Conservation (phyloP, 2,329 filamentous ascomycete species). For the Beauveria caledonica region DNA sequence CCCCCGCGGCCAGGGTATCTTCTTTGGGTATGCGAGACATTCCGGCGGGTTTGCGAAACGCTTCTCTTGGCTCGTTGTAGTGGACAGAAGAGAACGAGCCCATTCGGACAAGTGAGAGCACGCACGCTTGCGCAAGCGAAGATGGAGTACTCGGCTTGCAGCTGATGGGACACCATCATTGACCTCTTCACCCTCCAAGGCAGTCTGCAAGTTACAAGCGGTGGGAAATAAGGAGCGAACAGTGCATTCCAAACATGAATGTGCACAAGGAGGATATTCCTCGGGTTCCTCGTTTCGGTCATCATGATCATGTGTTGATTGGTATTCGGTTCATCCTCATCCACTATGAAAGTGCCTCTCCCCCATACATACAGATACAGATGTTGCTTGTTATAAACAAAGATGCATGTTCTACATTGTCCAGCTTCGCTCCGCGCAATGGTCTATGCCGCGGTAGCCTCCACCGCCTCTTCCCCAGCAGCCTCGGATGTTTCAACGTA, state of each 20-base stretch:
- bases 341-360: not conserved
- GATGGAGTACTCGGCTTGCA: not conserved
- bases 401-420: not conserved
- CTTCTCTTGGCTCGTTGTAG: not conserved
- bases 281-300: not conserved
- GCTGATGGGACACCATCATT: not conserved
- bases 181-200: not conserved
- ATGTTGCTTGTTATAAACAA: not conserved
- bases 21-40: not conserved
- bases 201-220: not conserved
- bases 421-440: not conserved
- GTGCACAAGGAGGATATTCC: too few species aligned
- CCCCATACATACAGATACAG: constrained; percentile 5
- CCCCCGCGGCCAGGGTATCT: not conserved
- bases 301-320: not conserved
- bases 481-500: constrained; percentile 22
- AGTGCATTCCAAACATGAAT: not conserved
- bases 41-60: not conserved
- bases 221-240: not conserved
- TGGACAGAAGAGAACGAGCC: not conserved
- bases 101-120: not conserved
- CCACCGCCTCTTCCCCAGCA: constrained; percentile 2
- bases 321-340: not conserved
- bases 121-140: not conserved
- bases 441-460: not conserved